phyloP scores from a whole-genome alignment of 108 stramenopile genomes.

The Skeletonema potamos region DNA sequence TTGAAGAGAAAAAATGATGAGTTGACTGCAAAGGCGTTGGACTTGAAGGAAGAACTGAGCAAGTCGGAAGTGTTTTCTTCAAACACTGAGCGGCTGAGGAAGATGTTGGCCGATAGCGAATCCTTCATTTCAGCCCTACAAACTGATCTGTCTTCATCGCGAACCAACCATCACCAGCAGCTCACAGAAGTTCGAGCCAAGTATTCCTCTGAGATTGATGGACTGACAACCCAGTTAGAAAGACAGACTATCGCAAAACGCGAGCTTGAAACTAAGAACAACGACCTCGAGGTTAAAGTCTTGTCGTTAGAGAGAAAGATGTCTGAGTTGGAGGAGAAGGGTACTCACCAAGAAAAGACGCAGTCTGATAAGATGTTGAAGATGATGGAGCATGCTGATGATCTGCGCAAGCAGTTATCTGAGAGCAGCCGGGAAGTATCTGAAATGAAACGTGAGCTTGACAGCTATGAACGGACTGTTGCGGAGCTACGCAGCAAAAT shows the following conservation, averaged over 20 bases:
- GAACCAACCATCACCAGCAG: slow-evolving; percentile 27
- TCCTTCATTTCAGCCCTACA: slow-evolving; percentile 34
- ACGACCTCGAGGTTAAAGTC: slow-evolving; percentile 27
- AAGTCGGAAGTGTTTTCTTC: slow-evolving; percentile 26
- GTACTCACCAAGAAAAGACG: slow-evolving; percentile 15
- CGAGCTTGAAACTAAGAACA: slow-evolving; percentile 12
- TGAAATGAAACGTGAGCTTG: slow-evolving; percentile 12
- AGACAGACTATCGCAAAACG: slow-evolving; percentile 14
- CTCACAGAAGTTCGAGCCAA: slow-evolving; percentile 22
- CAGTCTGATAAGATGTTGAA: slow-evolving; percentile 27
- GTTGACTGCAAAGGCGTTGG: slow-evolving; percentile 13
- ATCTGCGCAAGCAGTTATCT: slow-evolving; percentile 12
- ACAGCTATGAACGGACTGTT: slow-evolving; percentile 3
- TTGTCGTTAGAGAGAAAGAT: slow-evolving; percentile 3
- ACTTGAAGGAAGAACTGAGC: slow-evolving; percentile 19
- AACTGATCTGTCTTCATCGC: slow-evolving; percentile 26
- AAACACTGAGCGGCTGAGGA: slow-evolving; percentile 31
- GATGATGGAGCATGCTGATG: slow-evolving; percentile 32
- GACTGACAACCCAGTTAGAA: slow-evolving; percentile 12
- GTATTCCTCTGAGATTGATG: slow-evolving; percentile 20
- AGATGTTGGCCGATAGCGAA: slow-evolving; percentile 32
- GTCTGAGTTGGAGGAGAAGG: slow-evolving; percentile 19
- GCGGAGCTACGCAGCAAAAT: slow-evolving; percentile 10
- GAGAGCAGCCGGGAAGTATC: slow-evolving; percentile 7
- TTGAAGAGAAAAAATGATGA: slow-evolving; percentile 36